A percentile compares a stretch with the other conserved stretches of the same genome.
Evolutionary conservation across 805 yeast species (phyloP).

Genomic region (Huiozyma naganishii): DNA sequence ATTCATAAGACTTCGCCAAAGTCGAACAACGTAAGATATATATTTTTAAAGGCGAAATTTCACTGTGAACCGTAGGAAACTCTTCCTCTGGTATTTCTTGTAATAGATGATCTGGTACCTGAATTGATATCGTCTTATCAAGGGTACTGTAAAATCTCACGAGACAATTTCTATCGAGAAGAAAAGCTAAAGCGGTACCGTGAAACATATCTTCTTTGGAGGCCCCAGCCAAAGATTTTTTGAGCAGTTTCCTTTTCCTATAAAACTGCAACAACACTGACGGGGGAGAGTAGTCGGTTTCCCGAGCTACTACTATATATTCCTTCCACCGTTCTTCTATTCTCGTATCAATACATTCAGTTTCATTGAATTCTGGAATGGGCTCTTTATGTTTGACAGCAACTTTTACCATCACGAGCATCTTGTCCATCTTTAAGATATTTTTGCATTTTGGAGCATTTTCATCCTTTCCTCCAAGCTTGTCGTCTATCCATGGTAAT

Average conservation of each 20-base stretch:
- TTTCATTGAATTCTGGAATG: constrained; percentile 35
- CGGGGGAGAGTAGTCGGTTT: constrained; percentile 38
- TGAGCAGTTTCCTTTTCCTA: constrained; percentile 32
- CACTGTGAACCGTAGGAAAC: constrained; percentile 5
- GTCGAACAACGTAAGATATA: constrained; percentile 50
- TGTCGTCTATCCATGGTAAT: not conserved
- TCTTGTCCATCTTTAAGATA: constrained; percentile 52
- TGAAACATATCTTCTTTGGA: constrained; percentile 2
- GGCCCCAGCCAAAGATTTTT: constrained; percentile 1
- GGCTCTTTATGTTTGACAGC: constrained; percentile 22
- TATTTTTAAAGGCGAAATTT: constrained; percentile 20
- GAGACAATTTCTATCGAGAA: constrained; percentile 20
- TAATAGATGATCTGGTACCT: constrained; percentile 7
- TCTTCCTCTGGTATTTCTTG: constrained; percentile 1
- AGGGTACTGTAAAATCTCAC: constrained; percentile 51
- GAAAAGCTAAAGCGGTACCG: constrained; percentile 23
- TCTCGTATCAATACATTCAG: constrained; percentile 42
- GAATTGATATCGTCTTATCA: constrained; percentile 51
- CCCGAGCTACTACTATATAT: constrained; percentile 58
- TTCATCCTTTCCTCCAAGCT: not conserved
- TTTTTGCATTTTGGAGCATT: constrained; percentile 22
- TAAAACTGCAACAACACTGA: constrained; percentile 61
- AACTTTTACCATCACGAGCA: constrained; percentile 53
- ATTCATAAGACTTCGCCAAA: constrained; percentile 42
- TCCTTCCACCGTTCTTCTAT: constrained; percentile 72